These are phyloP conservation scores for Paramarasmius palmivorus DNA, from an alignment of 1,284 basidiomycete genomes.

Conservation along the genomic window DNA sequence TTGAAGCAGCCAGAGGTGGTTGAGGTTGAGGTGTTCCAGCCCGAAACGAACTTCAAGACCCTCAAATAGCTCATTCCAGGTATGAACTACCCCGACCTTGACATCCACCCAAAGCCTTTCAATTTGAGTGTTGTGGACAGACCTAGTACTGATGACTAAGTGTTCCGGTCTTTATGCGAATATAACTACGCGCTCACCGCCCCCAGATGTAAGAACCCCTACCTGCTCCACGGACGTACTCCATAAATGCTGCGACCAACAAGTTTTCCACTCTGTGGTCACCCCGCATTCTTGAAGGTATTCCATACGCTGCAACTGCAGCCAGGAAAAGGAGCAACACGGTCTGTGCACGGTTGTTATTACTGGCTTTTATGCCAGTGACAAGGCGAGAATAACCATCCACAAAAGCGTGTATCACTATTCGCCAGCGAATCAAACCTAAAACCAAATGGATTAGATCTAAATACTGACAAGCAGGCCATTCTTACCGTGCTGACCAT, in stretches of 20 bases:
- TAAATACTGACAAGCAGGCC: too few species aligned
- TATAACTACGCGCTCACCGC: slow-evolving; percentile 7
- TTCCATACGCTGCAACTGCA: slow-evolving; percentile 17
- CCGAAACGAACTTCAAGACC: slow-evolving; percentile 6
- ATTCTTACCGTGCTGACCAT: slow-evolving; percentile 16
- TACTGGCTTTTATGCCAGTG: slow-evolving; percentile 6
- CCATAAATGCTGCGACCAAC: slow-evolving; percentile 23
- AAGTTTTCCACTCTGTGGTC: slow-evolving; percentile 29
- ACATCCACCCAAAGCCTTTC: slow-evolving; percentile 13
- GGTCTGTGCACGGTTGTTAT: slow-evolving; percentile 17
- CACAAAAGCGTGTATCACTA: slow-evolving; percentile 14
- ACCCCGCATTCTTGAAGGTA: slow-evolving; percentile 24
- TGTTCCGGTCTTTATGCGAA: neutral
- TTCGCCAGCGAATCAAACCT: slow-evolving; percentile 12
- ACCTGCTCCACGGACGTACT: slow-evolving; percentile 16
- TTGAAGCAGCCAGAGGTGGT: slow-evolving; percentile 28
- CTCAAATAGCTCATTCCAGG: slow-evolving; percentile 7
- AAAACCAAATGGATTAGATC: too few species aligned
- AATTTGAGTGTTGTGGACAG: slow-evolving; percentile 9
- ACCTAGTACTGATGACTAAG: too few species aligned
- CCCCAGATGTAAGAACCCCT: slow-evolving; percentile 28
- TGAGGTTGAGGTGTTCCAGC: neutral
- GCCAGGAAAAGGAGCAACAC: slow-evolving; percentile 25
- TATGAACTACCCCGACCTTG: neutral
- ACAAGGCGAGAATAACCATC: slow-evolving; percentile 13